Base-by-base conservation (phyloP, 805 yeast genomes). In the Starmerella lactis-condensi region DNA sequence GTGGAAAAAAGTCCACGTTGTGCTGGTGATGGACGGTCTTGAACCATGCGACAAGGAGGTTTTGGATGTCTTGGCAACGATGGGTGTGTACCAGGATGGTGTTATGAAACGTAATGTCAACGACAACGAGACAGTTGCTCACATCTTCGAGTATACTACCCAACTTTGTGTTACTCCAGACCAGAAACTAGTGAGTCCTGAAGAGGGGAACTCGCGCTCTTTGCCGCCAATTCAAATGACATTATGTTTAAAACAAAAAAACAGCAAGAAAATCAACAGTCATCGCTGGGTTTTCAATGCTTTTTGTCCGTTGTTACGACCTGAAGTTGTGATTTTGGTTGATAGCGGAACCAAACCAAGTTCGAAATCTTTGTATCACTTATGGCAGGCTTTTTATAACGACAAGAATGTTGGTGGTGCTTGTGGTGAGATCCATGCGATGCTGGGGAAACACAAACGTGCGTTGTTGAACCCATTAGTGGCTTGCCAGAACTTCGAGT, bases 211-310 rank as follows among this genome's bases (percentile, higher is more conserved):
- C 42, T 31, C 48, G 24, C 38, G 46, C 13, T 48, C 55, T 16
- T 58, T 69, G 36, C 70, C 69, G 11, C 77, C 77, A 0, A 69
- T 70, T 19, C 77, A 70, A 48, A 53, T 70, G 51, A 53, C 72
- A 25, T 63, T 70, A 40, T 69, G 75, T 35, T 53, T 70, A 40
- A 70, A 70, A 51, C 76, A 70, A 48, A 55, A 63, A 38, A 70
- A 70, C 50, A 62, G 73, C 17, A 69, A 70, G 51, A 70, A 70
- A 41, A 70, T 70, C 50, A 70, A 70, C 50, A 67, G 74, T 17
- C 77, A 70, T 47, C 54, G 77, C 38, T 70, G 77, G 77, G 65
- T 73, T 43, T 70, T 70, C 56, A 71, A 70, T 46, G 76, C 74
- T 2, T 57, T 70, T 34, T 65, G 72, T 28, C 65, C 62, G 38